Evolutionary conservation across 2,329 filamentous ascomycete species (phyloP), one percentile per base, ranked within the genome.

Genomic region (Gnomoniopsis smithogilvyi): DNA sequence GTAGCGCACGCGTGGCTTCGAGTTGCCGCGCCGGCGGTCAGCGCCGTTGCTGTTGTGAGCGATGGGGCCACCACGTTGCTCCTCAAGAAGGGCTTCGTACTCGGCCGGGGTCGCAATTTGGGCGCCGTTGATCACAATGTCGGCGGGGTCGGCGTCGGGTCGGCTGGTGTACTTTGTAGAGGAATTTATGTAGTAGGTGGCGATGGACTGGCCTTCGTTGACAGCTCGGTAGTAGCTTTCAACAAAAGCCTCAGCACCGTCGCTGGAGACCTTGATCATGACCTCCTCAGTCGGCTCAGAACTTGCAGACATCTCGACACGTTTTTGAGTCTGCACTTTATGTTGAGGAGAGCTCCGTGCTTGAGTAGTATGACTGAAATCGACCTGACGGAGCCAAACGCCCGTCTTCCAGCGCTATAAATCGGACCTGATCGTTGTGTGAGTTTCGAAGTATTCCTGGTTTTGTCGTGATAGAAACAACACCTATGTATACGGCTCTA

Each of bases 41-140:
- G 51, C 36, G 19, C 62, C 62, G 45, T 56, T 52, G 12, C 17
- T 17, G 57, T 46, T 14, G 10, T 56, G 67, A 65, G 55, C 14
- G 51, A 43, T 12, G 11, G 59, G 52, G 17, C 34, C 45, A 26
- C 54, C 36, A 74, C 88, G 82, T 66, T 92, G 85, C 6, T 81
- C 81, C 59, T 86, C 80, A 64, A 92, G 89, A 30, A 92, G 81
- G 19, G 80, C 80, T 66, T 88, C 85, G 67, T 92, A 88, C 48
- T 86, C 85, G 53, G 78, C 75, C 0, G 87, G 87, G 49, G 84
- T 80, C 36, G 81, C 73, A 41, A 91, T 76, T 2, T 83, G 73
- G 51, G 86, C 86, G 66, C 92, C 92, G 75, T 96, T 96, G 79
- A 92, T 88, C 67, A 86, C 83, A 67, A 96, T 92, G 69, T 87